Conservation (phyloP, 768 basidiomycete genomes). For the Lactarius vividus region DNA sequence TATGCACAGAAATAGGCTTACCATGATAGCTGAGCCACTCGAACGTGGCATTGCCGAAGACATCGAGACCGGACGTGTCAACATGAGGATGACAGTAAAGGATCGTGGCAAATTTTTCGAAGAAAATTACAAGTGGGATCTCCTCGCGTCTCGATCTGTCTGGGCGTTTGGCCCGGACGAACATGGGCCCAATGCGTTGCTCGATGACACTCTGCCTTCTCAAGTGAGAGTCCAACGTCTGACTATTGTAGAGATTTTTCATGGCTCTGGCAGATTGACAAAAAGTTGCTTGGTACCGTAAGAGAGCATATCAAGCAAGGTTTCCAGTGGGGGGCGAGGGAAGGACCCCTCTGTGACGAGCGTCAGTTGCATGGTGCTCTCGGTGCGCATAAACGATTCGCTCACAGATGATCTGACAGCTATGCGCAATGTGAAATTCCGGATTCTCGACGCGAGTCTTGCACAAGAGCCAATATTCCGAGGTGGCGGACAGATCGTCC, state of each 20-base stretch:
- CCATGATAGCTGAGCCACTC: constrained; percentile 98
- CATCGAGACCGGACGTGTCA: constrained; percentile 88
- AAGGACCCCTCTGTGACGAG: constrained; percentile 97
- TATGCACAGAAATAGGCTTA: constrained; percentile 81
- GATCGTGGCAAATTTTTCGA: constrained; percentile 96
- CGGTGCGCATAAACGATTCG: constrained; percentile 10
- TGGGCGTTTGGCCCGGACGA: constrained; percentile 99
- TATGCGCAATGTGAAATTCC: constrained; percentile 98
- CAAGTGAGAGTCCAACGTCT: constrained; percentile 50
- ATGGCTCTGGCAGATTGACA: constrained; percentile 65
- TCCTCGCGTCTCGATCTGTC: constrained; percentile 95
- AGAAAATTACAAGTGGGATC: constrained; percentile 97
- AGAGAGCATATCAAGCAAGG: constrained; percentile 98
- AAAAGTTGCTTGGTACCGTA: constrained; percentile 83
- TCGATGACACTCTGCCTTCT: constrained; percentile 95
- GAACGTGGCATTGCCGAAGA: constrained; percentile 96
- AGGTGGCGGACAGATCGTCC: constrained; percentile 97
- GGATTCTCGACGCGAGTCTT: constrained; percentile 86
- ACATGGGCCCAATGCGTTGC: constrained; percentile 85
- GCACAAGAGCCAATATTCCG: constrained; percentile 97
- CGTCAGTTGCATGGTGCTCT: constrained; percentile 57
- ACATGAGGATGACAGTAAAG: constrained; percentile 93
- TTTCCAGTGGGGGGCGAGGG: constrained; percentile 98
- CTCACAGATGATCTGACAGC: constrained; percentile 46
- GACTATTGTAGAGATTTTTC: background rate